Evolutionary conservation across 805 yeast species (phyloP).

Genomic region (Aciculoconidium aculeatum): DNA sequence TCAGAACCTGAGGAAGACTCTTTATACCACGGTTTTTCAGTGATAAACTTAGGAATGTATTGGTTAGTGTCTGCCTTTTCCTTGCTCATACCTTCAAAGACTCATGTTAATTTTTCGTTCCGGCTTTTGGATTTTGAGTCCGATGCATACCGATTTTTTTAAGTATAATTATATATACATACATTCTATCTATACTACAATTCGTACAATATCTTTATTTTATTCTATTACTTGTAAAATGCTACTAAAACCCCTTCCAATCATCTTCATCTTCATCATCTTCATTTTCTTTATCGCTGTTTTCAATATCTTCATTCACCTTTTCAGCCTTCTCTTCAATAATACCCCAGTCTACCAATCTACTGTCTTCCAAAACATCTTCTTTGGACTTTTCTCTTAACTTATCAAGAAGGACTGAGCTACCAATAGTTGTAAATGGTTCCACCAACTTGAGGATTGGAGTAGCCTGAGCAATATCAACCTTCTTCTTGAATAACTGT

Average conservation of each 20-base stretch:
- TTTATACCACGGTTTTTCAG: constrained; percentile 35
- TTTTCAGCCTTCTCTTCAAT: constrained; percentile 19
- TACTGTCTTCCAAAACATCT: constrained; percentile 60
- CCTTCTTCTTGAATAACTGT: constrained; percentile 20
- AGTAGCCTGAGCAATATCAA: constrained; percentile 32
- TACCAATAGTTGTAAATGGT: constrained; percentile 54
- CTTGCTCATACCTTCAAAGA: too few species aligned
- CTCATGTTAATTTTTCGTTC: too few species aligned
- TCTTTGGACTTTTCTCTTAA: constrained; percentile 58
- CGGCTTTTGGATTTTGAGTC: too few species aligned
- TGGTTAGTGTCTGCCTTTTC: constrained; percentile 16
- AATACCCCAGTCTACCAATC: constrained; percentile 63
- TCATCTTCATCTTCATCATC: constrained; percentile 18
- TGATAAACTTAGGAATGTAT: constrained; percentile 36
- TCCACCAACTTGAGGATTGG: constrained; percentile 52
- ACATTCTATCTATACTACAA: not conserved
- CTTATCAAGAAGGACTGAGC: constrained; percentile 50
- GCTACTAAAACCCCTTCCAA: constrained; percentile 29
- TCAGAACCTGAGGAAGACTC: constrained; percentile 22
- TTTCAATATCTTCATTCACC: constrained; percentile 18
- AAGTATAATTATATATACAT: too few species aligned
- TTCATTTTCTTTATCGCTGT: constrained; percentile 13
- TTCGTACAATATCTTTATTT: not conserved
- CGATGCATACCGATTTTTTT: too few species aligned
- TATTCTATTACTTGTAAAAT: not conserved